Base-by-base conservation (phyloP, 148 eudicot species). In the Euryodendron excelsum region DNA sequence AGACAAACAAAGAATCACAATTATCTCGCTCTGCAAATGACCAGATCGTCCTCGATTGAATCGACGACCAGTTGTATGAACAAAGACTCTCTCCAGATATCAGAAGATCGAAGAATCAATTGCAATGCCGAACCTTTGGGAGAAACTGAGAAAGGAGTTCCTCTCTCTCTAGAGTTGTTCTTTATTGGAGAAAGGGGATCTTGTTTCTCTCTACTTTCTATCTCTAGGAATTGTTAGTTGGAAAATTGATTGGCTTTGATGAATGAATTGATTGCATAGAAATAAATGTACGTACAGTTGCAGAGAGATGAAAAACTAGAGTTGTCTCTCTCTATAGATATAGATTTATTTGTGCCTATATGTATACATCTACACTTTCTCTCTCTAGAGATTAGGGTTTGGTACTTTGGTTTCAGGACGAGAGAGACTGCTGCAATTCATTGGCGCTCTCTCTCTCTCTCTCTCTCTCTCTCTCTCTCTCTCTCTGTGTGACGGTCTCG, bases 311-410 rank as follows among this genome's bases (percentile, higher is more conserved):
- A n/a, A 64, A 64, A 17, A 18, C 20, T 64, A 20, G n/a, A 18
- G 69, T 15, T 64, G 4, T 41, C 45, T 41, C 5, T 39, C 55
- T 69, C 55, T 28, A n/a, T n/a, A n/a, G n/a, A 9, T 69, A 15
- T 14, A 60, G 5, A 60, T n/a, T n/a, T n/a, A n/a, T n/a, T n/a
- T 60, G 13, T 6, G 23, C 4, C 1, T 14, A 48, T 58, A 31
- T 2, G 12, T 23, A 12, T 33, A n/a, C 33, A 72, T 53, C 20
- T 56, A 58, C 9, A 34, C 27, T 28, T 61, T 62, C 34, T 74
- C 55, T 75, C 12, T 60, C 77, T 41, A 75, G 6, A 28, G 33
- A 47, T 31, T 63, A 30, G 59, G 70, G 69, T n/a, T n/a, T n/a
- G n/a, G n/a, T n/a, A n/a, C n/a, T 41, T 75, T 44, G 25, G 53